Percentiles rank a stretch among this genome's conserved stretches.
phyloP scores from a whole-genome alignment of 164 flowering plant species.

The Umbellularia californica region DNA sequence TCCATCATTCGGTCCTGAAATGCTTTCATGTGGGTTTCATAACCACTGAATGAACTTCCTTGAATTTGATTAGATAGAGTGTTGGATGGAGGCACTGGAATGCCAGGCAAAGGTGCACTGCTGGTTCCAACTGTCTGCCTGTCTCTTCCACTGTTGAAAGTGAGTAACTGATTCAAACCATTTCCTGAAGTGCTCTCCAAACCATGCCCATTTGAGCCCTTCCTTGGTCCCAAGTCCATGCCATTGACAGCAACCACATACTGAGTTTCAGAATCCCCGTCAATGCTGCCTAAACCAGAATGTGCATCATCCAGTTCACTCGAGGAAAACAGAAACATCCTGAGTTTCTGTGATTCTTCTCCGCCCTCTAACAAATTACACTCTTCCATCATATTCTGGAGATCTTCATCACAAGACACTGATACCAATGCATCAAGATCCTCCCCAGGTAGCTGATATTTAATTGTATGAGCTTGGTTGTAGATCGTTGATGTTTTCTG shows the following conservation, averaged over 20 bases:
- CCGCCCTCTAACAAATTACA: conserved; percentile 43
- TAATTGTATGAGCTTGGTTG: conserved; percentile 51
- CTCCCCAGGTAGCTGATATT: conserved; percentile 96
- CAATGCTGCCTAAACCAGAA: conserved; percentile 41
- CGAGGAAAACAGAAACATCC: conserved; percentile 70
- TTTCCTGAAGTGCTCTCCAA: conserved; percentile 41
- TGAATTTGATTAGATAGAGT: conserved; percentile 21
- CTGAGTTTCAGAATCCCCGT: conserved; percentile 65
- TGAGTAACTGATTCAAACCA: conserved; percentile 56
- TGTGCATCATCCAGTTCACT: conserved; percentile 67
- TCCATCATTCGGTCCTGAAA: conserved; percentile 27
- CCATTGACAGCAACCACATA: conserved; percentile 92
- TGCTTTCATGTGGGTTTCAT: conserved; percentile 27
- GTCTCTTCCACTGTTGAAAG: conserved; percentile 23
- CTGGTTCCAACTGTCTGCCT: conserved; percentile 13
- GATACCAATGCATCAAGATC: conserved; percentile 94
- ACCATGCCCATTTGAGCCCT: conserved; percentile 33
- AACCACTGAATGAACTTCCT: conserved; percentile 24
- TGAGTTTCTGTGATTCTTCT: conserved; percentile 55
- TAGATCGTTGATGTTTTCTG: conserved; percentile 47
- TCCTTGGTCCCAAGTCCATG: conserved; percentile 57
- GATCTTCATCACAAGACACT: conserved; percentile 85
- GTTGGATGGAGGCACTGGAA: conserved; percentile 21
- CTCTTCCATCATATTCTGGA: conserved; percentile 95
- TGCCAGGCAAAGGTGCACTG: conserved; percentile 21